Conservation (phyloP, 345 rosid genomes). For the Litchi chinensis region DNA sequence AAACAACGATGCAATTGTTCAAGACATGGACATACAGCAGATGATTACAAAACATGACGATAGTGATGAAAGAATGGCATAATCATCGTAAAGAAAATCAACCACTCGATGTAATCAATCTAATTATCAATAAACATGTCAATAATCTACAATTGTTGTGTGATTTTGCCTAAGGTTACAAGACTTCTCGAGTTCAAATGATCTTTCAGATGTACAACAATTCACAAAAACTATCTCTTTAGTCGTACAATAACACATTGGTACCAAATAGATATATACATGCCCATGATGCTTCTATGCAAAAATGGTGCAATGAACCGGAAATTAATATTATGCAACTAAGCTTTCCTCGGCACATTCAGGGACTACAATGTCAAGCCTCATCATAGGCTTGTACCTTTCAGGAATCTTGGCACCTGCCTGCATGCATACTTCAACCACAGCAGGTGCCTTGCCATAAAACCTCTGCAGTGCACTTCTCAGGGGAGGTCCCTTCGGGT, state of each 20-base stretch:
- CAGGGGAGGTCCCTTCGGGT: conserved; percentile 68
- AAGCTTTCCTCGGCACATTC: conserved; percentile 63
- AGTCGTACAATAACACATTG: background rate
- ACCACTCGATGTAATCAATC: background rate
- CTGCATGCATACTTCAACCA: conserved; percentile 82
- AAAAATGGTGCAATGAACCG: background rate
- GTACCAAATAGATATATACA: background rate
- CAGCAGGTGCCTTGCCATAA: conserved; percentile 88
- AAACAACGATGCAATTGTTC: conserved; percentile 23
- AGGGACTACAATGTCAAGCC: conserved; percentile 87
- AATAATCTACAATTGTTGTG: background rate
- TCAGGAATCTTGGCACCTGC: conserved; percentile 69
- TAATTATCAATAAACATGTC: background rate
- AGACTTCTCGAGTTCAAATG: background rate
- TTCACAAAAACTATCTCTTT: background rate
- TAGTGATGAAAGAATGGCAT: background rate
- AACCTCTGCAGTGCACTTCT: conserved; percentile 59
- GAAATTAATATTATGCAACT: conserved; percentile 48
- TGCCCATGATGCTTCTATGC: background rate
- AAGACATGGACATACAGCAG: background rate
- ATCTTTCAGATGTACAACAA: background rate
- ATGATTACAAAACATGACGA: conserved; percentile 5
- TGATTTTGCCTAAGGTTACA: background rate
- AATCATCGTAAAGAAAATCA: background rate
- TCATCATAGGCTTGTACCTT: conserved; percentile 83